Base-by-base conservation (phyloP, 352 stramenopile species). In the Plasmopara viticola region DNA sequence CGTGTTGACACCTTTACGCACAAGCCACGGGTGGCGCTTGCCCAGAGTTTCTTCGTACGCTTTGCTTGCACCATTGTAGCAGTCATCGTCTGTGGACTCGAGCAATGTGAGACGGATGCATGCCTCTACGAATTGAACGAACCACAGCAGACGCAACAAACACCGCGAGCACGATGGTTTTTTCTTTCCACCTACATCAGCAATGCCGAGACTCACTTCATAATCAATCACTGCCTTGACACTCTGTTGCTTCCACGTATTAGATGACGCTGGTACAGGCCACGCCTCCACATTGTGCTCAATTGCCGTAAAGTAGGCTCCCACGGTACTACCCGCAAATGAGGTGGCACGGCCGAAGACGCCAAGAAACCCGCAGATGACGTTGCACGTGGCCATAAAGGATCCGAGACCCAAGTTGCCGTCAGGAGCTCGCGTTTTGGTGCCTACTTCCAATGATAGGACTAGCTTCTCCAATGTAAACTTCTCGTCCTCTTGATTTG, bases 41-140 rank as follows among this genome's bases (percentile, higher is more conserved):
- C 82, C 82, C 15, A 93, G 71, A 30, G 82, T 93, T 53, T 89
- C 76, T 54, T 93, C 79, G 64, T 93, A 93, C 9, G 82, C 82
- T 52, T 87, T 87, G 44, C 72, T 83, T 13, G 80, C 76, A 5
- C 74, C 77, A 6, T 68, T 59, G 29, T 72, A 71, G 49, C 79
- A 86, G 47, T 70, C 78, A n/a, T 93, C 82, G 17, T 84, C 72
- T 13, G 53, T 60, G 47, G 68, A 86, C 35, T 87, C 74, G 25
- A 89, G 55, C 39, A 90, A 49, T n/a, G 71, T 82, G 52, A 88
- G 73, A 35, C 71, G 62, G 9, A 93, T 54, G 14, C 72, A 89
- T 14, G 79, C 76, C 42, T 89, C 79, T 35, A 93, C 82, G 35
- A 93, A 93, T 61, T 93, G 77, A 28, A 93, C 48, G 44, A 93